phyloP scores from a whole-genome alignment of 23 red algal species.

The Gracilaria gracilis region DNA sequence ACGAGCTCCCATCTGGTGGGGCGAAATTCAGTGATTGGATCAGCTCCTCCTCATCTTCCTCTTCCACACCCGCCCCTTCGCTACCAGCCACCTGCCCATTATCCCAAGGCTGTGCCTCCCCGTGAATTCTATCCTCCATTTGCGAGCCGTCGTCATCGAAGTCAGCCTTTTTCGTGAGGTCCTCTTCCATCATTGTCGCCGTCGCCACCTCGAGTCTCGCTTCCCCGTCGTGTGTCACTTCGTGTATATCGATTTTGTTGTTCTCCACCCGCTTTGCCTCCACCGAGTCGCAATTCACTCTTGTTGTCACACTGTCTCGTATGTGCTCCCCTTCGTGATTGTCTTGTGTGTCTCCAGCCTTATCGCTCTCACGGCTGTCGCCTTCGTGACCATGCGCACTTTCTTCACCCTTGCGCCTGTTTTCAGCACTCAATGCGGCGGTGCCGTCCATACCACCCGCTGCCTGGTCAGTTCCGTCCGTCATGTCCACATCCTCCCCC shows the following conservation, averaged over 20 bases:
- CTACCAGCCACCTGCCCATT: no score
- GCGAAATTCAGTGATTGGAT: constrained; percentile 5
- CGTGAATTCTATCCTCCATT: no score
- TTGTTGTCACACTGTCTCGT: not conserved
- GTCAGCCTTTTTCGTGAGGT: no score
- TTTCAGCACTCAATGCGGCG: not conserved
- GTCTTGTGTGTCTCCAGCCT: not conserved
- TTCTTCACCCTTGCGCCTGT: not conserved
- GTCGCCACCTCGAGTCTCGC: no score
- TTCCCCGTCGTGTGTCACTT: no score
- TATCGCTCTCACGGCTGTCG: not conserved
- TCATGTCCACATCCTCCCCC: not conserved
- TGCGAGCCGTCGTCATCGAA: no score
- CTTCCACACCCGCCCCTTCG: not conserved
- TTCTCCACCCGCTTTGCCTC: not conserved
- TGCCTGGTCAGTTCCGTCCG: not conserved
- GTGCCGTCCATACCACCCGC: not conserved
- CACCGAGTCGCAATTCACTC: not conserved
- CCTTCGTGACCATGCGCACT: not conserved
- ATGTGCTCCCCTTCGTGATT: not conserved
- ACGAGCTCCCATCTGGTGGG: not conserved
- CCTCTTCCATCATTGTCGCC: no score
- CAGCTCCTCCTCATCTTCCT: constrained; percentile 15
- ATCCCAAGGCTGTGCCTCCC: no score
- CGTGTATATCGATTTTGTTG: not conserved